Conservation (phyloP, 177 flowering plant species). For the Vitis hybrid region DNA sequence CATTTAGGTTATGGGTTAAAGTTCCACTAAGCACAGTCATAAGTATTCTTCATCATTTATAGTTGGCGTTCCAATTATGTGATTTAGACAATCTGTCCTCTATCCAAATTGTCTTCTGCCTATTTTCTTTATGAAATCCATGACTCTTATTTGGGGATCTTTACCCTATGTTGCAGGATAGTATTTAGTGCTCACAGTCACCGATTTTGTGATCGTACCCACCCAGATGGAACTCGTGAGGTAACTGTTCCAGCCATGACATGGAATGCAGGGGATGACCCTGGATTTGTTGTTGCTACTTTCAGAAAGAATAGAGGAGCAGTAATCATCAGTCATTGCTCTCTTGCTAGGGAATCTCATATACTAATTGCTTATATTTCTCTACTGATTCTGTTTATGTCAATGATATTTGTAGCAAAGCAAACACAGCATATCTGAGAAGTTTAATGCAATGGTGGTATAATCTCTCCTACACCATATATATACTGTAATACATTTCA, state of each 20-base stretch:
- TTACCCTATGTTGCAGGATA: constrained; percentile 39
- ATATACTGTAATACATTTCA: neutral
- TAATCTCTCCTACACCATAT: neutral
- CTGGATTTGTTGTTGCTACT: constrained; percentile 65
- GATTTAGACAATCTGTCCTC: too few species aligned
- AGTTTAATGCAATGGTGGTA: neutral
- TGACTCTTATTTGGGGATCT: too few species aligned
- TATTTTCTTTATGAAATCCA: too few species aligned
- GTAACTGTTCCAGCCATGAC: constrained; percentile 71
- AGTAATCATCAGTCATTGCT: constrained; percentile 52
- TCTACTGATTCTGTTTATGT: constrained; percentile 28
- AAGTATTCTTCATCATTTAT: too few species aligned
- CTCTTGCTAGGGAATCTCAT: constrained; percentile 58
- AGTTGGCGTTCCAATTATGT: too few species aligned
- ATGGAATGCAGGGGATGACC: constrained; percentile 63
- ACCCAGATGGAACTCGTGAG: constrained; percentile 65
- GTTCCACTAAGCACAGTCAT: too few species aligned
- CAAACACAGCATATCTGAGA: constrained; percentile 16
- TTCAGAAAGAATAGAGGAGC: constrained; percentile 33
- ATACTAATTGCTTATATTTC: constrained; percentile 37
- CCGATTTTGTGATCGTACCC: constrained; percentile 42
- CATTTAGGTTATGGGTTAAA: too few species aligned
- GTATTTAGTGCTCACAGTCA: constrained; percentile 65
- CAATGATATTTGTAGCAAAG: constrained; percentile 24
- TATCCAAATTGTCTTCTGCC: too few species aligned